Percentiles rank a stretch among this genome's conserved stretches.
Conservation (phyloP, 192 early-diverging fungal genomes). For the Coemansia sp. region DNA sequence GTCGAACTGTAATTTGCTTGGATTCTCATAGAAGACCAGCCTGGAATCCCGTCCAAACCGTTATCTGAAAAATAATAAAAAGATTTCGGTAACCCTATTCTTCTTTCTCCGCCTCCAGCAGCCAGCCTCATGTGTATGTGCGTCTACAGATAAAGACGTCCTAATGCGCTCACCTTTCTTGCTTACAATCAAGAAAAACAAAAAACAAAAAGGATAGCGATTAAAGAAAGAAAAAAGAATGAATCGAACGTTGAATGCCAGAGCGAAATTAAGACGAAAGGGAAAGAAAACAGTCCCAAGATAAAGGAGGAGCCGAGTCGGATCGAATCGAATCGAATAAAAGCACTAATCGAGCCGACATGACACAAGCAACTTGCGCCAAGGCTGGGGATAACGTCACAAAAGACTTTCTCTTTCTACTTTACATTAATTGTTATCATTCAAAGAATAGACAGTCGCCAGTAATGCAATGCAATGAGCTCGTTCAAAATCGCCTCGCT, state of each 20-base stretch:
- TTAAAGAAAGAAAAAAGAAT: neutral
- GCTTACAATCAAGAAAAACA: slow-evolving; percentile 11
- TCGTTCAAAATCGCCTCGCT: slow-evolving; percentile 64
- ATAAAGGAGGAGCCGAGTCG: neutral
- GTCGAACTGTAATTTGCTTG: no score
- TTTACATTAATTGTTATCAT: neutral
- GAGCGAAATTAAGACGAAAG: neutral
- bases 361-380: neutral
- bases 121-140: no score
- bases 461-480: slow-evolving; percentile 51
- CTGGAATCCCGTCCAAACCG: no score
- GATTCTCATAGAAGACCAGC: no score
- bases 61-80: no score
- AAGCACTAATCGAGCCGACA: neutral
- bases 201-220: slow-evolving; percentile 1
- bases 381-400: neutral
- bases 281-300: neutral
- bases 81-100: no score
- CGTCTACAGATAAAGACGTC: neutral
- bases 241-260: neutral
- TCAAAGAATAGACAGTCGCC: neutral
- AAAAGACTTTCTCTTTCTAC: neutral
- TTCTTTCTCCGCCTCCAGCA: no score
- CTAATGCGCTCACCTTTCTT: slow-evolving; percentile 6
- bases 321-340: neutral